phyloP scores from a whole-genome alignment of 306 rosid species.

The Quercus cerris region DNA sequence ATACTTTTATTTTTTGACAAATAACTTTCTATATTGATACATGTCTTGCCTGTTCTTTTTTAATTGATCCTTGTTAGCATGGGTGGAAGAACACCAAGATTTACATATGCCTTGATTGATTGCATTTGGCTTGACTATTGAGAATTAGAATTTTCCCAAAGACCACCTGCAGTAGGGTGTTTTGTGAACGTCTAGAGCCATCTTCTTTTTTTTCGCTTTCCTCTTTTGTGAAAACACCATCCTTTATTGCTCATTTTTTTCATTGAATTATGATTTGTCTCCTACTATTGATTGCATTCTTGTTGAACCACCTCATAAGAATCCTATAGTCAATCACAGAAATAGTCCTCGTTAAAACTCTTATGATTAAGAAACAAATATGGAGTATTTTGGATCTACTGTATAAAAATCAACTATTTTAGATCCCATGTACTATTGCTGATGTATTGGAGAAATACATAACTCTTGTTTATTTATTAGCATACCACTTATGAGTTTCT shows the following conservation, averaged over 20 bases:
- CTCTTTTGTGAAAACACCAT: not conserved
- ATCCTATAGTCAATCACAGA: not conserved
- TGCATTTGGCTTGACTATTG: not conserved
- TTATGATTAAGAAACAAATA: not conserved
- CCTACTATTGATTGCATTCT: not conserved
- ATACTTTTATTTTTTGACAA: not conserved
- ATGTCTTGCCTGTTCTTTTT: not conserved
- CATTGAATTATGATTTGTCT: not conserved
- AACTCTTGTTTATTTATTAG: not conserved
- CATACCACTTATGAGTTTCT: not conserved
- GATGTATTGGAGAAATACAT: not conserved
- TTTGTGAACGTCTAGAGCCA: not conserved
- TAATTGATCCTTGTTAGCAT: not conserved
- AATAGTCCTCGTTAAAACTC: not conserved
- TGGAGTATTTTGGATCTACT: not conserved
- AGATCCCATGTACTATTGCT: not conserved
- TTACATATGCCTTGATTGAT: not conserved
- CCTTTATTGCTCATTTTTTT: not conserved
- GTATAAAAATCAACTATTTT: too few relatives aligned
- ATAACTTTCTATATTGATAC: too few relatives aligned
- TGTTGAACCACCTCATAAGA: not conserved
- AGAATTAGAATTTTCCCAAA: not conserved
- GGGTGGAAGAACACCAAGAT: not conserved
- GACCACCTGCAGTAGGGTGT: not conserved
- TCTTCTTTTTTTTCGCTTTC: not conserved